Evolutionary conservation across 345 rosid species (phyloP), one percentile per base, ranked within the genome.

Genomic region (Eutrema heterophyllum): DNA sequence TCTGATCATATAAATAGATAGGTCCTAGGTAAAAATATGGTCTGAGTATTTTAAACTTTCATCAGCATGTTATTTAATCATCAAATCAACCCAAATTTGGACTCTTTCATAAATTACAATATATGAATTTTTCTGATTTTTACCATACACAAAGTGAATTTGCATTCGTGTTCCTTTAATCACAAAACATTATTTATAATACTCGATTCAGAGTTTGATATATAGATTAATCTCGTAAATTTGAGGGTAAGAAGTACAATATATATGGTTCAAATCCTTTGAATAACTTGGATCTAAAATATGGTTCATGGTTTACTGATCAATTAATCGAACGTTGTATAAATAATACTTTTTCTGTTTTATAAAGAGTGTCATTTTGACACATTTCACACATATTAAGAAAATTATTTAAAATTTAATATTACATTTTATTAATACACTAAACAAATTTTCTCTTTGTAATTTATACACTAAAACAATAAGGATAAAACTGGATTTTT

Each of bases 121-220:
- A 2, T 36, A 35, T 9, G 44, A 4, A 11, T 10, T 9, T 10
- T 29, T 53, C n/a, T 15, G 18, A 16, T 36, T 14, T 16, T 7
- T 10, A 36, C 41, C 12, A 16, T 57, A 33, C 27, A 33, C 27
- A 30, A 24, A n/a, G n/a, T n/a, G 7, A 50, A 24, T 9, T 50
- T 56, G 61, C 62, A 56, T 56, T 55, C 27, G 40, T 15, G 43
- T 56, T 56, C 50, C 59, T 55, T 55, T n/a, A 30, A n/a, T 55
- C 26, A 9, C 35, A 18, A 16, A 35, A 9, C 30, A 11, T 36
- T 13, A n/a, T 18, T 15, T 56, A 10, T 16, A 36, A 33, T 18
- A 16, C 44, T 12, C 1, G 44, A 9, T 5, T 57, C 44, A 16
- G 43, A 43, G 29, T 12, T 59, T 39, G 3, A 18, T 15, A 48